Percentiles rank a stretch among this genome's conserved stretches.
phyloP scores from a whole-genome alignment of 352 stramenopile genomes.

The Phytophthora rubi region DNA sequence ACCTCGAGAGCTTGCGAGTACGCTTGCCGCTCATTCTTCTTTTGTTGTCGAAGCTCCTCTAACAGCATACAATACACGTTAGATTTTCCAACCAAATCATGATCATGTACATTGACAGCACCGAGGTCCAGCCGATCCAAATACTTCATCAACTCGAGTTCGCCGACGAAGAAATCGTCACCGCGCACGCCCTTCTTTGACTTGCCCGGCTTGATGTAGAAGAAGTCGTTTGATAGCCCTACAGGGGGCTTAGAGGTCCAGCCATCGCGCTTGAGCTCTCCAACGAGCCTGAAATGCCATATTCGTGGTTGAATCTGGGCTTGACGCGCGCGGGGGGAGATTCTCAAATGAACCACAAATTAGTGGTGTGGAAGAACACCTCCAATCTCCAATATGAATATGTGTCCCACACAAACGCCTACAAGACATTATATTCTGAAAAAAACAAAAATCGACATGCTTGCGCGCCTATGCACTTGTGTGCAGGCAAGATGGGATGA shows the following conservation, averaged over 20 bases:
- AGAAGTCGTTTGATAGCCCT: neutral
- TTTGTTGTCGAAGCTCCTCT: neutral
- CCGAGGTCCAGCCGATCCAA: slow-evolving; percentile 3
- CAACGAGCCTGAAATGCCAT: slow-evolving; percentile 3
- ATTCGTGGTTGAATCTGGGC: neutral
- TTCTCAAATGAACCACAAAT: slow-evolving; percentile 2
- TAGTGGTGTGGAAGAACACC: neutral
- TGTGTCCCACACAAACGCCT: neutral
- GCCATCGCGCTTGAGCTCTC: neutral
- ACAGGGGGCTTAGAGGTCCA: neutral
- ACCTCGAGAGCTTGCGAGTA: neutral
- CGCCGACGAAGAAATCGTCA: neutral
- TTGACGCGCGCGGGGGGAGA: neutral
- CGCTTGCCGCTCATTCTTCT: neutral
- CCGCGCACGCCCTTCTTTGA: slow-evolving; percentile 1
- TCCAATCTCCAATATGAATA: neutral
- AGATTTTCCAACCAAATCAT: neutral
- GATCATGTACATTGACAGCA: neutral
- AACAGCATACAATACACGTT: neutral
- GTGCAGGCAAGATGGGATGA: neutral
- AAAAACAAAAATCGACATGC: neutral
- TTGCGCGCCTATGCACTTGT: neutral
- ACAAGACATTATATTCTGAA: neutral
- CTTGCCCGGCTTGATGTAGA: slow-evolving; percentile 1
- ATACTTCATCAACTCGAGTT: slow-evolving; percentile 1